Evolutionary conservation across 345 rosid species (phyloP), one percentile per base, ranked within the genome.

Genomic region (Raphanus raphanistrum): DNA sequence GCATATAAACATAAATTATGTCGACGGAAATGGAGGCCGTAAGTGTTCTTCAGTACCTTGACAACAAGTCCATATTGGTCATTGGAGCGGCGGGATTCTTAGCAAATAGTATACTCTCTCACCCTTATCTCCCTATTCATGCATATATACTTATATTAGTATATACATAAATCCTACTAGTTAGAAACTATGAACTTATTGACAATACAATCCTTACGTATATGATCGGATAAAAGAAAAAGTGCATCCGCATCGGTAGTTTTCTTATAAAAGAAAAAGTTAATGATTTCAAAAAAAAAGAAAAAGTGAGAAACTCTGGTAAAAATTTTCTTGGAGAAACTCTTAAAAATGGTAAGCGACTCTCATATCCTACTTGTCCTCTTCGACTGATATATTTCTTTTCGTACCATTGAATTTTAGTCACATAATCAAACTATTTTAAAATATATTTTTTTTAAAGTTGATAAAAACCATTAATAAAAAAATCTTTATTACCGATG

Each of bases 71-170:
- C 62, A 74, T 80, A 45, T 38, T 80, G 75, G 76, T 80, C 55
- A 50, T 65, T 69, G 82, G 82, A 68, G 82, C 82, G 43, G 78
- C 82, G 43, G 82, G 82, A 0, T 80, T 80, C 67, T 69, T 75
- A 74, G 82, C 79, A 54, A 80, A 80, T 16, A 75, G 82, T 80
- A 80, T 36, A 10, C 35, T 65, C 80, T 70, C 54, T 70, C 45
- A n/a, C 13, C 17, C 28, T 16, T 16, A n/a, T 50, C 67, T 45
- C 50, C 8, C 25, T 52, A 50, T 11, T n/a, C 17, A 5, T 71
- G 52, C 21, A 21, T 21, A 21, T 21, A 21, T 21, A 21, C 21
- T 21, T 21, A 21, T 21, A 21, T 21, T 21, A 21, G 21, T 21
- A 21, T 21, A 21, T 21, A 21, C 21, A 21, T 21, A 21, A 21